Evolutionary conservation across 257 asterid species (phyloP), one percentile per base, ranked within the genome.

Genomic region (Capsicum chinense): DNA sequence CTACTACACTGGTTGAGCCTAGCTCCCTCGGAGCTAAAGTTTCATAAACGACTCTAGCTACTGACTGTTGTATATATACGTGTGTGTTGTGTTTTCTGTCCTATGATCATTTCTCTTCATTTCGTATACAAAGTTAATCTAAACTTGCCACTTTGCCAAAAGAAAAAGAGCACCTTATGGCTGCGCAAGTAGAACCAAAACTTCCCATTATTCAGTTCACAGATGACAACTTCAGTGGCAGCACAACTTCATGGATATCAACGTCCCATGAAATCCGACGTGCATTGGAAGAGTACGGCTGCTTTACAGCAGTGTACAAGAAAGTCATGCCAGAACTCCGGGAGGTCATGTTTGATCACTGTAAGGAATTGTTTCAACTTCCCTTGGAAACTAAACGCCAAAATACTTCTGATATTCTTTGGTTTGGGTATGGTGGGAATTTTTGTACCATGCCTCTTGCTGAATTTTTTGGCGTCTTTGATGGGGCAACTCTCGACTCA

Each of bases 211-310:
- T 90, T 48, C 85, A 90, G 84, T 87, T 90, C 73, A 87, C 86
- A 6, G 69, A 83, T 42, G 83, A 56, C 4, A 86, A 79, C 52
- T 2, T 70, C 39, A 68, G 4, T 33, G 81, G 85, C 0, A 90
- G 89, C 44, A 59, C 89, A 16, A 73, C 7, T 17, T 79, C 81
- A 15, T 90, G 91, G 91, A 80, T 83, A 42, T 84, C 87, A 9
- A 86, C 91, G 0, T 83, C 89, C 17, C 84, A 69, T 6, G 88
- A 88, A 2, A 88, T 90, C 82, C 87, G 89, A 17, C 37, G 15
- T n/a, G 90, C 91, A 11, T 85, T 90, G 39, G 93, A 90, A 60
- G 73, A 84, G 66, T 74, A 88, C 81, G 90, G 91, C 3, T 90
- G 91, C 71, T 81, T 88, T n/a, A 83, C 64, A 9, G 83, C 88